phyloP scores from a whole-genome alignment of 345 rosid species.

The Leavenworthia alabamica region DNA sequence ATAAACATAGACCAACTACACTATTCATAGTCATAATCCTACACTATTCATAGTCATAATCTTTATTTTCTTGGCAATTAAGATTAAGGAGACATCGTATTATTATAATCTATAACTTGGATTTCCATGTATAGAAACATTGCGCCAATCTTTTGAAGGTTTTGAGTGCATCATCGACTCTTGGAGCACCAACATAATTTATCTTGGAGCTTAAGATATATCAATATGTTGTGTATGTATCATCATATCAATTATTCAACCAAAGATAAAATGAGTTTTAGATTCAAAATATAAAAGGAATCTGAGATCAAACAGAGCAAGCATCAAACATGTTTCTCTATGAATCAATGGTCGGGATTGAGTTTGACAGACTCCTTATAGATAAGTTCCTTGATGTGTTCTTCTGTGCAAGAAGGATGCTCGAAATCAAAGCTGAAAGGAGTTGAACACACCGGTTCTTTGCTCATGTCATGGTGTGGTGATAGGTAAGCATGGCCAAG shows the following conservation, averaged over 20 bases:
- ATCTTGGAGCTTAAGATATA: not conserved
- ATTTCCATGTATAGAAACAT: too few relatives aligned
- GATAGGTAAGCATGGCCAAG: conserved; percentile 79
- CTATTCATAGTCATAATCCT: too few relatives aligned
- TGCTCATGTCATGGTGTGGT: conserved; percentile 73
- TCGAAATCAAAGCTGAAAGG: conserved; percentile 92
- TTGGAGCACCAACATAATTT: not conserved
- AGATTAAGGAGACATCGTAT: too few relatives aligned
- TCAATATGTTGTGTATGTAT: conserved; percentile 6
- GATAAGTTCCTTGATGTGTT: conserved; percentile 91
- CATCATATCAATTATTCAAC: conserved; percentile 27
- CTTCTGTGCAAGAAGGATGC: conserved; percentile 88
- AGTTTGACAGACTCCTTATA: conserved; percentile 82
- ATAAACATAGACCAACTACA: not conserved
- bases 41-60: too few relatives aligned
- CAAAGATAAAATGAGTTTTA: conserved; percentile 17
- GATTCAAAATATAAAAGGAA: conserved; percentile 11
- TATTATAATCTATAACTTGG: not conserved
- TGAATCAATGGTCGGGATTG: conserved; percentile 55
- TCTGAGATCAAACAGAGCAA: conserved; percentile 1
- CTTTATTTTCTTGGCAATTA: too few relatives aligned
- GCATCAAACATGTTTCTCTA: conserved; percentile 11
- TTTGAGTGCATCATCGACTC: not conserved
- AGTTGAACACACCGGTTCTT: conserved; percentile 76
- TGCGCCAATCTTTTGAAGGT: not conserved